Evolutionary conservation across 2,329 filamentous ascomycete species (phyloP).

Genomic region (Tricladium varicosporioides): DNA sequence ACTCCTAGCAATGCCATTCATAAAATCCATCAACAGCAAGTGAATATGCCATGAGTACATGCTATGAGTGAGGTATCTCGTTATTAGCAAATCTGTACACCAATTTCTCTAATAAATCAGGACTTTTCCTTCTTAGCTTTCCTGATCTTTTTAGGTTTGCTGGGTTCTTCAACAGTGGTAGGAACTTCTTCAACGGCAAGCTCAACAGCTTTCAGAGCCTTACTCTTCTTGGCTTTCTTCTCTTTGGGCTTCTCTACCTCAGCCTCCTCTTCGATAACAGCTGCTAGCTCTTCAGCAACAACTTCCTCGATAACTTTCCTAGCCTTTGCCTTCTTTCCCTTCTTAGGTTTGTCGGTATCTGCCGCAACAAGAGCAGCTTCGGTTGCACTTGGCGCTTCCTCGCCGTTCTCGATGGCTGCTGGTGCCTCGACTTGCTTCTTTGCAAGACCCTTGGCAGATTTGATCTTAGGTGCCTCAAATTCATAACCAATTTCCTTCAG

Average conservation of each 20-base stretch:
- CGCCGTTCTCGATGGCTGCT: conserved; percentile 26
- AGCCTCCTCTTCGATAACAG: background rate
- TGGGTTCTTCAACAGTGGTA: conserved; percentile 14
- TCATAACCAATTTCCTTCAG: conserved; percentile 82
- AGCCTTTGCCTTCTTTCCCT: conserved; percentile 25
- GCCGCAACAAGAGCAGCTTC: conserved; percentile 25
- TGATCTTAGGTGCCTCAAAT: conserved; percentile 72
- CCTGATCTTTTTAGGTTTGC: conserved; percentile 4
- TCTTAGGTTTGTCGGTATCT: conserved; percentile 17
- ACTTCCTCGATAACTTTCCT: conserved; percentile 3
- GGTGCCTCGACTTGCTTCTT: conserved; percentile 34
- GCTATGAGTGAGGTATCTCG: background rate
- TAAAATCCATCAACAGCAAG: background rate
- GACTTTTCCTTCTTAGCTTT: conserved; percentile 34
- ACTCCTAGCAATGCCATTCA: background rate
- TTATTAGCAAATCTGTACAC: too few species aligned
- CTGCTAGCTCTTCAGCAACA: background rate
- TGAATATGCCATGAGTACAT: background rate
- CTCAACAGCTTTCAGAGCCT: conserved; percentile 24
- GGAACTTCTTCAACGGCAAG: background rate
- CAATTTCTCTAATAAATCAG: too few species aligned
- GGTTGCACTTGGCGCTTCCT: conserved; percentile 31
- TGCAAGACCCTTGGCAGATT: conserved; percentile 54
- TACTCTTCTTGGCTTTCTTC: conserved; percentile 17
- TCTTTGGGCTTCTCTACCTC: background rate